Evolutionary conservation across 768 basidiomycete species (phyloP), one percentile per base, ranked within the genome.

Genomic region (Calocybe cyanea): DNA sequence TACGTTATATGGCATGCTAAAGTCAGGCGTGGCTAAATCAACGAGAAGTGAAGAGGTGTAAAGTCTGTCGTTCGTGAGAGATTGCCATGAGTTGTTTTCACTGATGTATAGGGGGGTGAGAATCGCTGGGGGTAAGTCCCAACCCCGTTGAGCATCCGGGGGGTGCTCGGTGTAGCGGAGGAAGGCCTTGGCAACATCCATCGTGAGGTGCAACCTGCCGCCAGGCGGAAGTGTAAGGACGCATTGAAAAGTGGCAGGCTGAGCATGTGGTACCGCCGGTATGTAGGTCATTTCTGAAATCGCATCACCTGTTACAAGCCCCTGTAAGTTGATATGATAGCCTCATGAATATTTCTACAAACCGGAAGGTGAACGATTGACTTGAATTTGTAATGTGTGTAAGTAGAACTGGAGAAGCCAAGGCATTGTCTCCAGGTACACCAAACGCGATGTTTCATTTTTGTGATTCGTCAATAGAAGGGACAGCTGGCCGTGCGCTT

Each of bases 1-100:
- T 38, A 98, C 95, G 68, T 98, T 99, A 70, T 98, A 98, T 1
- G 96, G 96, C 96, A 98, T 98, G 64, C 90, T 93, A 63, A 98
- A 98, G 63, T 98, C 96, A 0, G 95, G 96, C 28, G 92, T 92
- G n/a, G 95, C 87, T n/a, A 96, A 77, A 63, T 94, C 92, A 36
- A 94, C 80, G 30, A 98, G 80, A 19, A 95, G 73, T 7, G 84
- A 76, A 0, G 80, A 73, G 1, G 91, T 92, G 63, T 95, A 95
- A 37, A 96, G 75, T 36, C 84, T 64, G 25, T 48, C 49, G 20
- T 50, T 55, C 44, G 48, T 47, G 34, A 45, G 28, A 40, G 52
- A 43, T 24, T 51, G 40, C 10, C 42, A 21, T n/a, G 56, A 56
- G 21, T 30, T 38, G 42, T 59, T 60, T 44, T 43, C 45, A 7